Conservation (phyloP, 1,284 basidiomycete species). For the Kwoniella shivajii region DNA sequence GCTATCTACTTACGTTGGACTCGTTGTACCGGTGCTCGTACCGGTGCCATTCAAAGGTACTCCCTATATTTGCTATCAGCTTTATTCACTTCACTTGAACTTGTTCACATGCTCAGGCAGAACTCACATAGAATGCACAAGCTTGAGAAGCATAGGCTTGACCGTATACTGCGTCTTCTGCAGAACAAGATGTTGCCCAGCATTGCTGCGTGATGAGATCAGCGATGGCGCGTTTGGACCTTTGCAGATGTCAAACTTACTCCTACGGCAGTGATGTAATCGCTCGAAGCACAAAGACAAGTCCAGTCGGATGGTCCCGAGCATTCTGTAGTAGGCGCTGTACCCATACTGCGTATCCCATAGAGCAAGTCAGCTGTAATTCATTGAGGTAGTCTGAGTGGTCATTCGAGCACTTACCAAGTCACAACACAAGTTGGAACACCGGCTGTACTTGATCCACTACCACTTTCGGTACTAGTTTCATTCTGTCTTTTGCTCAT, state of each 20-base stretch:
- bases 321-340: slow-evolving; percentile 21
- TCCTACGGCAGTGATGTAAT: slow-evolving; percentile 24
- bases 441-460: background rate
- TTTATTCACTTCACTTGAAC: no score
- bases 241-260: slow-evolving; percentile 15
- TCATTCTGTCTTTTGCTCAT: slow-evolving; percentile 1
- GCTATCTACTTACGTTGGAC: slow-evolving; percentile 1
- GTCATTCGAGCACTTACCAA: no score
- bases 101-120: no score
- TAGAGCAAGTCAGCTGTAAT: background rate
- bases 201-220: slow-evolving; percentile 17
- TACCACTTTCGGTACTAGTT: background rate
- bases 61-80: background rate
- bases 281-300: slow-evolving; percentile 26
- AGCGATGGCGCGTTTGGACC: background rate
- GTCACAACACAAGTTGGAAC: slow-evolving; percentile 16
- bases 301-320: slow-evolving; percentile 17
- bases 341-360: slow-evolving; percentile 18
- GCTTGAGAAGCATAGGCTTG: slow-evolving; percentile 18
- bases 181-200: slow-evolving; percentile 18
- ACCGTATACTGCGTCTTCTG: slow-evolving; percentile 21
- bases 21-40: background rate
- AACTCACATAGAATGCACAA: slow-evolving; percentile 25
- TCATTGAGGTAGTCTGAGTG: no score
- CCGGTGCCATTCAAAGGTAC: background rate